Conservation (phyloP, 495 filamentous ascomycete species). For the Talaromyces wortmannii region DNA sequence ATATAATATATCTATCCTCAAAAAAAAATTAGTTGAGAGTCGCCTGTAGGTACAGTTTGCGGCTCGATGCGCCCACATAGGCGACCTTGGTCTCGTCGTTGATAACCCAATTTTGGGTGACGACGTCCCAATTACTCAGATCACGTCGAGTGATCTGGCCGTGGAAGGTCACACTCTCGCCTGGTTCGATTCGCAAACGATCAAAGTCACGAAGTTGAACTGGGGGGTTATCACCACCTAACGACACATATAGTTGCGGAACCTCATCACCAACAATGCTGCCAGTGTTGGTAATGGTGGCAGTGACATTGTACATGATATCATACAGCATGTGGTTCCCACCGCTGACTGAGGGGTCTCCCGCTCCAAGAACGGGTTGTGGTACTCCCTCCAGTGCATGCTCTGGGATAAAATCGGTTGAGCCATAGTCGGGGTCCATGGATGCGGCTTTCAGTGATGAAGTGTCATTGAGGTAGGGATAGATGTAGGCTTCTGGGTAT, state of each 20-base stretch:
- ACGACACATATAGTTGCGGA: conserved; percentile 75
- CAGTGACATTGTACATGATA: conserved; percentile 67
- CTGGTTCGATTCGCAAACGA: conserved; percentile 65
- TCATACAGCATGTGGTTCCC: conserved; percentile 81
- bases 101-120: conserved; percentile 79
- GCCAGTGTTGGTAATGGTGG: conserved; percentile 79
- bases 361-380: conserved; percentile 59
- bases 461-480: conserved; percentile 82
- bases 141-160: conserved; percentile 72
- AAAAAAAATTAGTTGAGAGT: too few species aligned
- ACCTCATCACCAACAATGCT: conserved; percentile 68
- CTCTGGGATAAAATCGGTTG: conserved; percentile 58
- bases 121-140: conserved; percentile 80
- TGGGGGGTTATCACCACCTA: conserved; percentile 69
- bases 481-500: conserved; percentile 60
- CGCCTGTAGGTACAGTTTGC: conserved; percentile 58
- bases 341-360: conserved; percentile 52
- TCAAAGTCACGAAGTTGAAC: conserved; percentile 78
- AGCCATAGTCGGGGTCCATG: conserved; percentile 61
- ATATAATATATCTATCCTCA: too few species aligned
- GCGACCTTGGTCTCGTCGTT: conserved; percentile 64
- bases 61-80: conserved; percentile 64
- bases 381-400: conserved; percentile 56
- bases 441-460: conserved; percentile 50
- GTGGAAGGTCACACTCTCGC: conserved; percentile 56